Percentiles rank a stretch among this genome's conserved stretches.
phyloP scores from a whole-genome alignment of 75 land plant species.

The Pinus albicaulis region DNA sequence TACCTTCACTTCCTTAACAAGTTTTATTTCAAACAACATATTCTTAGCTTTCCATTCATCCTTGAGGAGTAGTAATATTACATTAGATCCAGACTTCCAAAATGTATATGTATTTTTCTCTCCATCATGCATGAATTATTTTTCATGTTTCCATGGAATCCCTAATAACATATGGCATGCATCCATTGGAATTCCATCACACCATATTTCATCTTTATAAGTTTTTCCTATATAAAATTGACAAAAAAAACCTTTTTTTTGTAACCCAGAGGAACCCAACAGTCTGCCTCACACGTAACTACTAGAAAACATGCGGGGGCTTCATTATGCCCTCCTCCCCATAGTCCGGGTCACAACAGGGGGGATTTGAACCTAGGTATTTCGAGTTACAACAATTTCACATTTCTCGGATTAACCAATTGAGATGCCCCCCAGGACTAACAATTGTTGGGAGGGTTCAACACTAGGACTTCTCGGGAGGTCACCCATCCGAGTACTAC shows the following conservation, averaged over 20 bases:
- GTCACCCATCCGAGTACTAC: no score
- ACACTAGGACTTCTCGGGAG: no score
- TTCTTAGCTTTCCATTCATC: neutral
- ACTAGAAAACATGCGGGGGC: no score
- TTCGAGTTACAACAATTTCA: no score
- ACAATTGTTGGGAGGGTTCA: no score
- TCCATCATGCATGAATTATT: neutral
- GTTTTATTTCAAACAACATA: neutral
- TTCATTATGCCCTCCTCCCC: no score
- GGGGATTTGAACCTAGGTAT: no score
- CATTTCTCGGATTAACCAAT: no score
- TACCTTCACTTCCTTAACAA: neutral
- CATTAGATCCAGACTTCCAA: neutral
- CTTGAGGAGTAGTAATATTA: neutral
- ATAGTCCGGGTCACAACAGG: no score
- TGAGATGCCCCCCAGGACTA: no score
- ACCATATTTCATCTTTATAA: neutral
- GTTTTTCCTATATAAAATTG: neutral
- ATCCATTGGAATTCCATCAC: constrained; percentile 9
- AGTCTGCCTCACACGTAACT: no score
- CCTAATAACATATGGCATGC: neutral
- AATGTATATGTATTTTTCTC: neutral
- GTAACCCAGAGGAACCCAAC: no score
- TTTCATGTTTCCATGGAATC: neutral
- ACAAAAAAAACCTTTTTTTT: neutral